These are phyloP conservation scores for Cercospora beticola DNA, from an alignment of 2,329 filamentous ascomycete species.

Conservation along the genomic window DNA sequence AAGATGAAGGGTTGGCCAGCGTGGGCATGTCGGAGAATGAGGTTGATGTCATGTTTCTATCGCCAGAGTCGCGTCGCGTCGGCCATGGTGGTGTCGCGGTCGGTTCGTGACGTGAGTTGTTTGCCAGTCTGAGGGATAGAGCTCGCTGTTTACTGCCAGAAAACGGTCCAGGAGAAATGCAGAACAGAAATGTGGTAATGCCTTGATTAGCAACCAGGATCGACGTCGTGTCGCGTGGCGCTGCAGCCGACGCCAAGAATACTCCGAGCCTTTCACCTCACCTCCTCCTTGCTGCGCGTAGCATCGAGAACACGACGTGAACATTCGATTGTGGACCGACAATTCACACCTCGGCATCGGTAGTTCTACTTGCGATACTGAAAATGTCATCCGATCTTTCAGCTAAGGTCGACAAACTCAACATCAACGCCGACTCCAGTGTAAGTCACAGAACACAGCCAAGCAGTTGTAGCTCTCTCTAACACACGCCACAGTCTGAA, in stretches of 20 bases:
- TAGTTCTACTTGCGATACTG: background rate
- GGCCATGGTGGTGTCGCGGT: background rate
- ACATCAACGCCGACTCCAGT: constrained; percentile 12
- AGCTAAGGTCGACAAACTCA: constrained; percentile 31
- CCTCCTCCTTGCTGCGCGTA: background rate
- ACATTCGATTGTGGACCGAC: background rate
- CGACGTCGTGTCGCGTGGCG: background rate
- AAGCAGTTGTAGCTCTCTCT: background rate
- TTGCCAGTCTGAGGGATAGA: background rate
- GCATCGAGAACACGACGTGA: background rate
- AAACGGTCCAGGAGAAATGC: background rate
- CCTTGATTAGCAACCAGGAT: background rate
- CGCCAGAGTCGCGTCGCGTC: background rate
- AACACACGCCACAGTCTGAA: background rate
- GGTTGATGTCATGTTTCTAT: constrained; percentile 20
- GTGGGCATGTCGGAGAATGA: constrained; percentile 33
- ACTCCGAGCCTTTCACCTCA: background rate
- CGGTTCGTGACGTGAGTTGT: background rate
- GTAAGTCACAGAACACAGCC: constrained; percentile 1
- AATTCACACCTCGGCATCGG: background rate
- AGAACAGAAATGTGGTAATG: background rate
- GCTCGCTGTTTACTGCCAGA: background rate
- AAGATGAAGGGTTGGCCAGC: constrained; percentile 21
- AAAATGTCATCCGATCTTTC: constrained; percentile 28
- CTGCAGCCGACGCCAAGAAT: background rate